Conservation (phyloP, 2,329 filamentous ascomycete genomes). For the Penicillium digitatum region DNA sequence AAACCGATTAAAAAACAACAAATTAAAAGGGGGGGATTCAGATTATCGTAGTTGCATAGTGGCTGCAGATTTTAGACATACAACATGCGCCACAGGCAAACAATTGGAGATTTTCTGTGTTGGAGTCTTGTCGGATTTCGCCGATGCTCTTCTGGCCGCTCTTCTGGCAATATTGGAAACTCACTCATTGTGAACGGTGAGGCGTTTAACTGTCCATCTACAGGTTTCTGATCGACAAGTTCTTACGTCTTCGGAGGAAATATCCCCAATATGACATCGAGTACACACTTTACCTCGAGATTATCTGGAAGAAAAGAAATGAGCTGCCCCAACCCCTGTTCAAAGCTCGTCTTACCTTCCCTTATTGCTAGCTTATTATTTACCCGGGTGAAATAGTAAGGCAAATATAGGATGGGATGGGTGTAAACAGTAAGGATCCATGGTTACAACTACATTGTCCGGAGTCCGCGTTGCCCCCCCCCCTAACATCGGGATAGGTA, state of each 20-base stretch:
- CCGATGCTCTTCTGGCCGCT: background rate
- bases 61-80: slow-evolving; percentile 8
- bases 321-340: background rate
- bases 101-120: background rate
- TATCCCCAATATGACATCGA: background rate
- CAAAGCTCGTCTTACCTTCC: background rate
- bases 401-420: background rate
- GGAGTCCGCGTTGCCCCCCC: background rate
- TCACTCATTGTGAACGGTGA: background rate
- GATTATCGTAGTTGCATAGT: slow-evolving; percentile 3
- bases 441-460: background rate
- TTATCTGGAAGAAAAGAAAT: background rate
- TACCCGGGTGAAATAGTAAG: background rate
- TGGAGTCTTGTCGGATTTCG: background rate
- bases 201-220: background rate
- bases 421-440: background rate
- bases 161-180: background rate
- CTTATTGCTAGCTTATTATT: background rate
- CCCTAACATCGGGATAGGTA: too few relatives aligned
- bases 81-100: slow-evolving; percentile 6
- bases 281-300: background rate
- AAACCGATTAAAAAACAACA: background rate
- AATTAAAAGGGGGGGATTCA: background rate
- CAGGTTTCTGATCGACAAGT: background rate
- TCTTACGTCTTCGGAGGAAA: background rate